Base-by-base conservation (phyloP, 2,329 filamentous ascomycete genomes). In the Aspergillus hiratsukae region DNA sequence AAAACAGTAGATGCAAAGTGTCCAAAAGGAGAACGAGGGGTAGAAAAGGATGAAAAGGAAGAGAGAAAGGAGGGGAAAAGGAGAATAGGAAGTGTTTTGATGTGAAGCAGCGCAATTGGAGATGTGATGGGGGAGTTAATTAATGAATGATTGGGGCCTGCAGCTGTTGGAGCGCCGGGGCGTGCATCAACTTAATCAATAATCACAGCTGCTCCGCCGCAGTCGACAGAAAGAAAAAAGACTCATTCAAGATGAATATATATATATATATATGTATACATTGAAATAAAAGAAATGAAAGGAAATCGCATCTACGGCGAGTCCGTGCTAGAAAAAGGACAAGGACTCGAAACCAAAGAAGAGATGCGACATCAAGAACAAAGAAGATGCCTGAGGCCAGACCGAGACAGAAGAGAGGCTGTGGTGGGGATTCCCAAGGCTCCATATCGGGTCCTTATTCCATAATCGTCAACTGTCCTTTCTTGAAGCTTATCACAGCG, bases 11-110 rank as follows among this genome's bases (percentile, higher is more conserved):
- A 48, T 25, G 53, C 29, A 41, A 31, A 25, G 35, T 25, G 19
- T 37, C n/a, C 40, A 45, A 52, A 29, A 46, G 45, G 51, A 48
- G 45, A 55, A 41, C 31, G 49, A 50, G 53, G 46, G 55, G 37
- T 31, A 56, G 31, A 7, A 55, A 54, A 53, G 59, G 49, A 51
- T 37, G 41, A 57, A 43, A 49, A 37, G 50, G 48, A 46, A 54
- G 48, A 28, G 29, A 45, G 56, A 51, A 57, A 55, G 53, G 40
- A 58, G 52, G 48, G 58, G 61, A 66, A 65, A 52, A 60, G 57
- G 29, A 27, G 35, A 23, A 40, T 14, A 25, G 35, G 40, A 35
- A n/a, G 41, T 48, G 41, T 48, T 45, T 48, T 28, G 43, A 46
- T 14, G 43, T 46, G 43, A 46, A 46, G 43, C n/a, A 17, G 43